A percentile compares a stretch with the other conserved stretches of the same genome.
Conservation (phyloP, 805 yeast genomes). For the Zygosaccharomyces lentus region DNA sequence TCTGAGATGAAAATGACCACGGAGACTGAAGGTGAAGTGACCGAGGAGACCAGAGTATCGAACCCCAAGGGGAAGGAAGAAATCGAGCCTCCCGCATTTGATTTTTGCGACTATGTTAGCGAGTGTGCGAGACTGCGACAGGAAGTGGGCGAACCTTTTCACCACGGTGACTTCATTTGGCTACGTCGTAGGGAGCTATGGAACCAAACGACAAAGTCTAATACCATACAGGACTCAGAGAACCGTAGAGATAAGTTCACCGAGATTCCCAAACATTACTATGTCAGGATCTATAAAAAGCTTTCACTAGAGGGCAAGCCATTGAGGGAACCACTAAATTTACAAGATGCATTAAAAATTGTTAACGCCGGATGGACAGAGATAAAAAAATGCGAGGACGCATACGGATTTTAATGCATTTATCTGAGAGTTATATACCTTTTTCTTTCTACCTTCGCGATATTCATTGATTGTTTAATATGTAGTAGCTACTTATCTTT, state of each 20-base stretch:
- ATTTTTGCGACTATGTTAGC: constrained; percentile 32
- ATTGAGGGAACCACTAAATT: constrained; percentile 65
- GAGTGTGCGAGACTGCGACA: constrained; percentile 33
- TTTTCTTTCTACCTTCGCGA: not conserved
- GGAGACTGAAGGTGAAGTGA: constrained; percentile 18
- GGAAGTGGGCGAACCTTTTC: constrained; percentile 39
- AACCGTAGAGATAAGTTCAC: constrained; percentile 22
- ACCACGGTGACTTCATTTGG: constrained; percentile 64
- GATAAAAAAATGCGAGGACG: constrained; percentile 67
- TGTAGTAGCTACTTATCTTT: constrained; percentile 17
- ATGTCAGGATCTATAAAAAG: constrained; percentile 59
- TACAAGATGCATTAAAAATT: constrained; percentile 65
- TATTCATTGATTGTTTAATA: not conserved
- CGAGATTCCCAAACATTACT: constrained; percentile 46
- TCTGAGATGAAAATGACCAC: constrained; percentile 28
- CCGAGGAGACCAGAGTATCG: constrained; percentile 10
- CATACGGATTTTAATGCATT: constrained; percentile 14
- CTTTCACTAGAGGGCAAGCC: constrained; percentile 67
- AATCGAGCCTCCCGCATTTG: constrained; percentile 22
- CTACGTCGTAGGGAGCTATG: constrained; percentile 62
- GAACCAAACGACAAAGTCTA: constrained; percentile 39
- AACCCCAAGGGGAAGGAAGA: constrained; percentile 17
- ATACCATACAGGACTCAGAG: constrained; percentile 13
- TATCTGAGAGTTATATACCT: not conserved
- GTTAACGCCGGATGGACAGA: constrained; percentile 83